Base-by-base conservation (phyloP, 2,329 filamentous ascomycete species). In the Hypoxylon sp. region DNA sequence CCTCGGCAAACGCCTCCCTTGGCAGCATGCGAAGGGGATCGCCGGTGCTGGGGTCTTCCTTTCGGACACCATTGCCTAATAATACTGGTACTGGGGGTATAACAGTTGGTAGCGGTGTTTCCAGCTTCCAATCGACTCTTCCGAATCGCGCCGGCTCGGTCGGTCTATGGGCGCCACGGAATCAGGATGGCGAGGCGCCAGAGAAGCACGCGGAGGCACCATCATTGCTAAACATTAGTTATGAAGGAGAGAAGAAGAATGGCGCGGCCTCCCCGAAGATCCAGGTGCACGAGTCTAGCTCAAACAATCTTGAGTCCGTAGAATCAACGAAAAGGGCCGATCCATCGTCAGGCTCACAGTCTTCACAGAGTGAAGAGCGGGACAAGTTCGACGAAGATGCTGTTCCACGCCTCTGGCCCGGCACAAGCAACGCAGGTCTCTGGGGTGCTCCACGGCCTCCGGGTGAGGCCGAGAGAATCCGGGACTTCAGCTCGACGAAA, bases 191-290 rank as follows among this genome's bases (percentile, higher is more conserved):
- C n/a, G 41, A 63, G 5, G 61, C 64, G 30, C 52, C 25, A 21
- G 74, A 75, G 2, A 73, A 75, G 10, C 75, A 75, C 11, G 65
- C 58, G 11, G 74, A 73, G 7, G 30, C 66, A 14, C 68, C 81
- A 53, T 81, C 87, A 72, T 79, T 87, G 4, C 81, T 86, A 1
- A 83, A 87, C 72, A 87, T 89, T 74, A 82, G 83, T 50, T 79
- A 81, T 60, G 80, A 78, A 68, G 70, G 67, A 34, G 65, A 73
- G 2, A 73, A 71, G 21, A 60, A 69, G 60, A 58, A 71, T 13
- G 53, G 34, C 17, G 51, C 50, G 7, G n/a, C 34, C 36, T n/a
- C 30, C n/a, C 17, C 46, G 17, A 49, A 59, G 28, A 51, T 21
- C n/a, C 38, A 58, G 23, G 65, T 67, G 30, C 13, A 43, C 7